Conservation (phyloP, 73 alveolate genomes). For the Blepharisma japonicum region DNA sequence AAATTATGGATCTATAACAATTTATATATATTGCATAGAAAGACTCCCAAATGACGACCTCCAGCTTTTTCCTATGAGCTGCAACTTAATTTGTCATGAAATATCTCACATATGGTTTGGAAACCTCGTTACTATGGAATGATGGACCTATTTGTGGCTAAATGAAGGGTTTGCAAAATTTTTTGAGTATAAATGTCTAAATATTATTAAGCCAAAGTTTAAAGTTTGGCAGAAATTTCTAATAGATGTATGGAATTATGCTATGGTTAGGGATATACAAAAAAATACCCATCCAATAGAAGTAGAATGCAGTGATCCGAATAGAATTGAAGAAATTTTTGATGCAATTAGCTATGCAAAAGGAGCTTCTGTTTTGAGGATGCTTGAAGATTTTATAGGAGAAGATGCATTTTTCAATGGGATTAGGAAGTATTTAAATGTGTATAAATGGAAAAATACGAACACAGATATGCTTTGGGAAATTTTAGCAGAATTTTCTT, state of each 20-base stretch:
- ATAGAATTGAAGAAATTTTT: slow-evolving; percentile 86
- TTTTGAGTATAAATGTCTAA: slow-evolving; percentile 37
- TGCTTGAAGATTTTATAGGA: slow-evolving; percentile 86
- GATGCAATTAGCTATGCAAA: slow-evolving; percentile 78
- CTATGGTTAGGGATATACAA: slow-evolving; percentile 70
- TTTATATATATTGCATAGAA: slow-evolving; percentile 70
- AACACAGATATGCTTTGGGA: slow-evolving; percentile 70
- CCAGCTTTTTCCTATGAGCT: slow-evolving; percentile 54
- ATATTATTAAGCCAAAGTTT: slow-evolving; percentile 26
- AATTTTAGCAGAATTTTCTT: slow-evolving; percentile 48
- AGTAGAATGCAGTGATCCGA: slow-evolving; percentile 79
- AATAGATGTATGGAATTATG: slow-evolving; percentile 40
- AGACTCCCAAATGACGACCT: slow-evolving; percentile 68
- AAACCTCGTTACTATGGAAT: slow-evolving; percentile 83
- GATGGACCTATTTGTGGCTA: slow-evolving; percentile 95
- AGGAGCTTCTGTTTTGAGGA: slow-evolving; percentile 84
- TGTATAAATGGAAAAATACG: slow-evolving; percentile 85
- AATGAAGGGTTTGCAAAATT: slow-evolving; percentile 84
- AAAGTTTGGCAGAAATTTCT: slow-evolving; percentile 31
- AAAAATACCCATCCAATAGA: slow-evolving; percentile 90
- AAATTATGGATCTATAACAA: slow-evolving; percentile 78
- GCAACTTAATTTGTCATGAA: slow-evolving; percentile 80
- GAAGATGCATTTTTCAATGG: slow-evolving; percentile 80
- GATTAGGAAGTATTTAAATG: slow-evolving; percentile 73
- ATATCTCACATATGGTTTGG: slow-evolving; percentile 97